Evolutionary conservation across 2,329 filamentous ascomycete genomes (phyloP), one percentile per base, ranked within the genome.

Genomic region (Aspergillus chevalieri): DNA sequence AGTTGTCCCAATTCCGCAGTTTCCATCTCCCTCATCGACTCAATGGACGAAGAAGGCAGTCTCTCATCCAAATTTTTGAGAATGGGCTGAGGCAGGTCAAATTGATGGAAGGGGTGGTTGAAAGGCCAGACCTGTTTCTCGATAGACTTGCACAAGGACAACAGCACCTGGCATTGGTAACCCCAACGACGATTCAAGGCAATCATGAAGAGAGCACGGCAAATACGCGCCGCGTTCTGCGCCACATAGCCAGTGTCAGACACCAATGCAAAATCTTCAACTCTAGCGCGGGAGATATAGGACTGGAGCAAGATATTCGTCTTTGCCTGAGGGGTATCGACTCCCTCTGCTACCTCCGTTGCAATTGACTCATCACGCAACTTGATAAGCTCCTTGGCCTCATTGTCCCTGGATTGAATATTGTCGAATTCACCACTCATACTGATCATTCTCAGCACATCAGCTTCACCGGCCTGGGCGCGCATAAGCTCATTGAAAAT

Each of bases 361-460:
- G 85, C 84, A 10, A 87, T 80, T 14, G 80, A 77, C 30, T 90
- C 83, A 0, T 87, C 76, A 55, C 82, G 83, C 47, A 98, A 77
- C 19, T 81, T 78, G 15, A 79, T 79, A n/a, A 98, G 76, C 67
- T 98, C 94, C 60, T 91, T 87, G 49, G 86, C 85, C 69, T 98
- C 94, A 46, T 75, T 93, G 48, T 98, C 93, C 53, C 94, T 79
- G 4, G 87, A 90, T 65, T 96, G 91, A 39, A 98, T 88, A 57
- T 98, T 95, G 73, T 97, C 90, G 60, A 98, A 98, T 68, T 98
- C 93, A 56, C 91, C 90, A 66, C 91, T 95, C 87, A 93, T 90
- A 59, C 89, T 91, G 63, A 98, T 90, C 90, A 98, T 97, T 64
- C 87, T 88, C 47, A 98, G 75, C 43, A 96, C 85, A 63, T 98